Evolutionary conservation across 768 basidiomycete genomes (phyloP).

Genomic region (Hericium rajendrae): DNA sequence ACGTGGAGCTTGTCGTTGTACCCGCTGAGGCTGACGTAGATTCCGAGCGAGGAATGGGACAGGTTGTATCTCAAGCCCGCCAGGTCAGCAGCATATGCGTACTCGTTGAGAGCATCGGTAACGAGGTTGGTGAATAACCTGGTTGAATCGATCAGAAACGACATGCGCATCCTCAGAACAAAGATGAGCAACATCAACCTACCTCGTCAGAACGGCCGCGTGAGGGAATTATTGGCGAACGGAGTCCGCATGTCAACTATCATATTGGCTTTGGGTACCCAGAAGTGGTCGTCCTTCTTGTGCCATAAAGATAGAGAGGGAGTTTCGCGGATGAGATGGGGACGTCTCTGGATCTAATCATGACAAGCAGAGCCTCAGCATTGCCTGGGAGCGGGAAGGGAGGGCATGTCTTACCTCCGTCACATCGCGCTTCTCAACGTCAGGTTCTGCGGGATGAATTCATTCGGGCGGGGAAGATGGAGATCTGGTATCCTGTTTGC

Average conservation of each 20-base stretch:
- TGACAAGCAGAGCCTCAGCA: not conserved
- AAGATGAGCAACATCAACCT: constrained; percentile 18
- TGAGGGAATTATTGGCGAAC: constrained; percentile 51
- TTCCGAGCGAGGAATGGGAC: constrained; percentile 48
- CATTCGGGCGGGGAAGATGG: constrained; percentile 74
- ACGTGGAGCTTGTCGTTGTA: constrained; percentile 89
- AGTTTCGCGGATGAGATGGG: constrained; percentile 67
- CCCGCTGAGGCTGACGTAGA: constrained; percentile 62
- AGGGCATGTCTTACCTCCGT: constrained; percentile 36
- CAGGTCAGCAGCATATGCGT: constrained; percentile 84
- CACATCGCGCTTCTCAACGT: constrained; percentile 70
- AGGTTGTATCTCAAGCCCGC: constrained; percentile 79
- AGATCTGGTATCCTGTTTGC: constrained; percentile 61
- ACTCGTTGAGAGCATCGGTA: constrained; percentile 82
- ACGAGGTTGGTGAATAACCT: constrained; percentile 82
- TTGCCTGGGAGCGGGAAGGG: not conserved
- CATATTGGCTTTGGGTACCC: constrained; percentile 83
- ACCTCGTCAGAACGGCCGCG: constrained; percentile 67
- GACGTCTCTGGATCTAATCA: constrained; percentile 59
- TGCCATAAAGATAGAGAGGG: constrained; percentile 76
- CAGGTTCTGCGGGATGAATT: constrained; percentile 83
- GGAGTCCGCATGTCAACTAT: constrained; percentile 69
- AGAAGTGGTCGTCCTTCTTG: constrained; percentile 96
- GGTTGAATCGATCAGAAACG: not conserved
- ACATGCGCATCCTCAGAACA: not conserved